A percentile compares a stretch with the other conserved stretches of the same genome.
These are phyloP conservation scores for Kodamaea derodonti DNA, from an alignment of 1,139 yeast genomes.

Conservation along the genomic window DNA sequence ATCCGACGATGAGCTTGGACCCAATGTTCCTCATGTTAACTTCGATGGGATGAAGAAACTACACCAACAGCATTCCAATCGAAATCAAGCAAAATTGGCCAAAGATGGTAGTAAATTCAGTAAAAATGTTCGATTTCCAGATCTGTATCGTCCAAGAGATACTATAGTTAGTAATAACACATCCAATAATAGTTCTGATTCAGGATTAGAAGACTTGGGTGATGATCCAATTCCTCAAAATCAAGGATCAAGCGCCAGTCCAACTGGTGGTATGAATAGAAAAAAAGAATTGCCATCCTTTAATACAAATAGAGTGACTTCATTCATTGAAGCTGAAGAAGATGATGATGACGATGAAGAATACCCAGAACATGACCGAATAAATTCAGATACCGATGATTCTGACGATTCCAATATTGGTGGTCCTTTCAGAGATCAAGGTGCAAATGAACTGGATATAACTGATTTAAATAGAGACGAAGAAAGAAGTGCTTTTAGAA, in stretches of 20 bases:
- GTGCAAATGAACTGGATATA: slow-evolving; percentile 3
- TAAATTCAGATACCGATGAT: slow-evolving; percentile 10
- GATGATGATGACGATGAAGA: slow-evolving; percentile 7
- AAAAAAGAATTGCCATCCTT: background rate
- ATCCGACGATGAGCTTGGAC: slow-evolving; percentile 22
- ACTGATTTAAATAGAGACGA: slow-evolving; percentile 5
- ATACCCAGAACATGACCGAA: slow-evolving; percentile 4
- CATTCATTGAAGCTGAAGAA: slow-evolving; percentile 3
- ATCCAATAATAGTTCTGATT: slow-evolving; percentile 21
- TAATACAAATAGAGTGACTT: no score
- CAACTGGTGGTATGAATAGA: background rate
- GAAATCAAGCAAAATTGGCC: slow-evolving; percentile 19
- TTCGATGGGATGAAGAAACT: slow-evolving; percentile 12
- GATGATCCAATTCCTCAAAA: slow-evolving; percentile 2
- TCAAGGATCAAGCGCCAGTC: slow-evolving; percentile 5
- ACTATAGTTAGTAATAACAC: slow-evolving; percentile 25
- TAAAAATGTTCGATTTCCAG: slow-evolving; percentile 31
- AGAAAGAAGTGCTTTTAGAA: slow-evolving; percentile 20
- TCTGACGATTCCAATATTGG: slow-evolving; percentile 4
- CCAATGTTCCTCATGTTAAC: slow-evolving; percentile 27
- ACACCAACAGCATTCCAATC: slow-evolving; percentile 18
- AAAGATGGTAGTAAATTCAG: slow-evolving; percentile 26
- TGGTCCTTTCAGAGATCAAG: background rate
- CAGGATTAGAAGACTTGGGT: slow-evolving; percentile 10
- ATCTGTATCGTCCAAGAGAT: slow-evolving; percentile 22